Percentiles rank a stretch among this genome's conserved stretches.
Evolutionary conservation across 129 eudicot species (phyloP).

Genomic region (Deinandra increscens): DNA sequence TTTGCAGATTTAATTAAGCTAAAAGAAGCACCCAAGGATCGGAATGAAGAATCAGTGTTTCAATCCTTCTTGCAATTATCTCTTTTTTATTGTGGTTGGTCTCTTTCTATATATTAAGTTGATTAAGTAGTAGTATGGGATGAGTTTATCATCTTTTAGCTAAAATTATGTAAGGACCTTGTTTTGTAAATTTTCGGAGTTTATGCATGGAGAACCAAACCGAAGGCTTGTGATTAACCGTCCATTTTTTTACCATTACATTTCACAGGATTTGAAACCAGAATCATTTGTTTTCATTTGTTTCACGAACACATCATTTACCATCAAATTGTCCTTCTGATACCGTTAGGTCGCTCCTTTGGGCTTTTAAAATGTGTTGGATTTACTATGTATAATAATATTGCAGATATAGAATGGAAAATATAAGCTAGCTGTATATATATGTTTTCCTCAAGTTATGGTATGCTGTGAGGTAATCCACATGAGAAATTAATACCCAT

Average conservation of each 20-base stretch:
- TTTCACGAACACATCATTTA: too few relatives aligned
- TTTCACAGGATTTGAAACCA: too few relatives aligned
- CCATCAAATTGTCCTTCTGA: too few relatives aligned
- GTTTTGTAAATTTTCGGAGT: conserved; percentile 17
- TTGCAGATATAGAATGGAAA: not conserved
- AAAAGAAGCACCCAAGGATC: conserved; percentile 28
- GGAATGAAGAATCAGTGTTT: conserved; percentile 5
- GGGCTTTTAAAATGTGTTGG: not conserved
- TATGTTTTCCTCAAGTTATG: conserved; percentile 23
- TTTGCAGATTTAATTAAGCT: conserved; percentile 45
- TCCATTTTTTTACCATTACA: not conserved
- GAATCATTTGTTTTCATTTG: too few relatives aligned
- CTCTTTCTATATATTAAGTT: conserved; percentile 2
- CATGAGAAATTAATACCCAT: conserved; percentile 10
- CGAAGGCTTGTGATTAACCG: conserved; percentile 7
- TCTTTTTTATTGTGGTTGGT: not conserved
- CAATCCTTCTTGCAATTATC: not conserved
- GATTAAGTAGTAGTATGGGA: not conserved
- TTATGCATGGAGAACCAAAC: not conserved
- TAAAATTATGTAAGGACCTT: conserved; percentile 17
- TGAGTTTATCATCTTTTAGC: conserved; percentile 7
- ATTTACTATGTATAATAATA: too few relatives aligned
- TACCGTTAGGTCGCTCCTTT: not conserved
- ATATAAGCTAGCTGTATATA: not conserved
- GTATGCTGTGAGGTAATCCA: conserved; percentile 23